phyloP scores from a whole-genome alignment of 2,329 filamentous ascomycete species.

The Hymenoscyphus scutula region DNA sequence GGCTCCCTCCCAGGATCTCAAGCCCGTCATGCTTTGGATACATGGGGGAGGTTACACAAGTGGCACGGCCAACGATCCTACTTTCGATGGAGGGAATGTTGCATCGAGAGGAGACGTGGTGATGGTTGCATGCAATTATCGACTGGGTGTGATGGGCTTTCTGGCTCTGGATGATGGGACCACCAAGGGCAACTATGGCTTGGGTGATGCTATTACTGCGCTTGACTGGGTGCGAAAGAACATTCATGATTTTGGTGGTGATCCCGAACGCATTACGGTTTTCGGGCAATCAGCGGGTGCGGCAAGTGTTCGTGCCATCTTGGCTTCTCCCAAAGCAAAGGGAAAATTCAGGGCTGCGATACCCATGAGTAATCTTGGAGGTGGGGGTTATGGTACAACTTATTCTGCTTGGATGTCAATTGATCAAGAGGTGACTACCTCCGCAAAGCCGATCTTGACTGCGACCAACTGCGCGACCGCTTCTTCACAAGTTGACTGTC shows the following conservation, averaged over 20 bases:
- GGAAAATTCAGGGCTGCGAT: conserved; percentile 27
- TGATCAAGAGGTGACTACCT: conserved; percentile 15
- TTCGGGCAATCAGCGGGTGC: conserved; percentile 50
- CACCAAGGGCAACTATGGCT: conserved; percentile 44
- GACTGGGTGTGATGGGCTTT: conserved; percentile 44
- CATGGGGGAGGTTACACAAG: conserved; percentile 36
- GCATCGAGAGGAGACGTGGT: conserved; percentile 28
- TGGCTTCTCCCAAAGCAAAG: conserved; percentile 27
- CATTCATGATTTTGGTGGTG: conserved; percentile 39
- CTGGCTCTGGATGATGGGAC: conserved; percentile 46
- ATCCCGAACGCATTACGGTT: conserved; percentile 36
- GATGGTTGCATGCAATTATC: conserved; percentile 42
- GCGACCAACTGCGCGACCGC: conserved; percentile 24
- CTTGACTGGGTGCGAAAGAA: conserved; percentile 38
- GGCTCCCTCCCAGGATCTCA: conserved; percentile 13
- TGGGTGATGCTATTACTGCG: conserved; percentile 41
- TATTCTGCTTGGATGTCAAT: conserved; percentile 26
- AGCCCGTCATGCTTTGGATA: conserved; percentile 38
- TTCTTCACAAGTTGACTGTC: conserved; percentile 24
- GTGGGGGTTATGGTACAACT: conserved; percentile 25
- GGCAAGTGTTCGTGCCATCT: conserved; percentile 25
- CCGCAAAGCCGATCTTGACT: conserved; percentile 19
- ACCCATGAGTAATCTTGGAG: conserved; percentile 26
- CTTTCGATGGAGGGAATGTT: conserved; percentile 27
- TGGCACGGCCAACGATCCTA: conserved; percentile 24